A percentile compares a stretch with the other conserved stretches of the same genome.
Conservation (phyloP, 139 green algal species). For the Medakamo hakoo region DNA sequence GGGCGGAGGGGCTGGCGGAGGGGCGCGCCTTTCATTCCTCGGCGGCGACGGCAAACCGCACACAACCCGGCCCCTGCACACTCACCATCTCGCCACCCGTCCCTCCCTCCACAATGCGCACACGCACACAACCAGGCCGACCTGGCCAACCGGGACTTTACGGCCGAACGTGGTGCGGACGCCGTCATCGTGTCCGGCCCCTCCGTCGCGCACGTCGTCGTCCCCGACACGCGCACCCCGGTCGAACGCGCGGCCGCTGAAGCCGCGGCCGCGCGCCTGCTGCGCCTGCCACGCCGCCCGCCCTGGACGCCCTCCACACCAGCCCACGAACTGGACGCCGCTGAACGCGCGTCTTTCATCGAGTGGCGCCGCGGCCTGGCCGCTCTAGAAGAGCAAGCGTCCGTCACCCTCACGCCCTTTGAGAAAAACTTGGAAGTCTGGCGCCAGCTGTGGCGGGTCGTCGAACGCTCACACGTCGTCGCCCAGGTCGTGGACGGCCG, state of each 20-base stretch:
- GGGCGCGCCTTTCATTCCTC: not conserved
- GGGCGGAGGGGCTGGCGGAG: not conserved
- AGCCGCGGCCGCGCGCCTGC: conserved; percentile 13
- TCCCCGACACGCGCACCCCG: conserved; percentile 22
- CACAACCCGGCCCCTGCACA: too few relatives aligned
- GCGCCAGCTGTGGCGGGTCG: conserved; percentile 95
- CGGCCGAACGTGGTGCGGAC: conserved; percentile 45
- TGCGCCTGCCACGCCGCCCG: conserved; percentile 59
- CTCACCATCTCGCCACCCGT: not conserved
- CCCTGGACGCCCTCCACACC: conserved; percentile 55
- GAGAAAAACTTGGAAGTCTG: conserved; percentile 99
- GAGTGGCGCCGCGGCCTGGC: conserved; percentile 71
- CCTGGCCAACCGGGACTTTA: conserved; percentile 73
- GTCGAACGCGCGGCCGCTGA: conserved; percentile 31
- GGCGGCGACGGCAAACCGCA: too few relatives aligned
- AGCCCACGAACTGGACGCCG: conserved; percentile 60
- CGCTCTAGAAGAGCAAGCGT: conserved; percentile 71
- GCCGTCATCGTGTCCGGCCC: conserved; percentile 54
- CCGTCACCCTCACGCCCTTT: conserved; percentile 87
- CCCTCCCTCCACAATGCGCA: not conserved
- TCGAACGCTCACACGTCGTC: conserved; percentile 87
- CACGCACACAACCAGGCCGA: conserved; percentile 37
- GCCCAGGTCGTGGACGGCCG: conserved; percentile 89
- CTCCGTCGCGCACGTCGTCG: conserved; percentile 15
- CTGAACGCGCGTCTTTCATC: conserved; percentile 64